Evolutionary conservation across 345 rosid genomes (phyloP), one percentile per base, ranked within the genome.

Genomic region (Populus tremula): DNA sequence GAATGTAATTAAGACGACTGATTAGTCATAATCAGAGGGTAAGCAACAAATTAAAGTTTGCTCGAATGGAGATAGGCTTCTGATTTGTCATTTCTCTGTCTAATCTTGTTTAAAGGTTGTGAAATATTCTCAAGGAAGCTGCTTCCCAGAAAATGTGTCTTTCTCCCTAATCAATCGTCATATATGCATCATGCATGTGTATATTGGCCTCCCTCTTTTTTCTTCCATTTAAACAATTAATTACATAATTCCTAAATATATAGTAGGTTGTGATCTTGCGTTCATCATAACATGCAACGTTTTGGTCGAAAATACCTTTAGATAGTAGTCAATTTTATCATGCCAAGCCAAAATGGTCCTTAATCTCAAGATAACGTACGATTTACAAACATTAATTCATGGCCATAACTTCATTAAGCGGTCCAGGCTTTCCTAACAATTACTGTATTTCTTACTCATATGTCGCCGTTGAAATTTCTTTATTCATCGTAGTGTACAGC

Each of bases 1-100:
- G 25, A 16, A 13, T 4, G 2, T 8, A 17, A 18, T n/a, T 59
- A 71, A 25, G 12, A 69, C 11, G 5, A 71, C 31, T 29, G 54
- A 64, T 74, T 65, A 31, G 77, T 74, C 70, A 39, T 39, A 45
- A 63, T 74, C 68, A 41, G 62, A 74, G 21, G 62, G 70, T 64
- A 43, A 62, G 35, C 0, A 70, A 31, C 17, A n/a, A 35, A 16
- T 21, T 65, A 36, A 63, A 74, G 14, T 35, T 73, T 29, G n/a
- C 39, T 10, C 43, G 10, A 64, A 65, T 38, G 63, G 39, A 56
- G 67, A 64, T 61, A 39, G 7, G 7, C 21, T 7, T 73, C 65
- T 18, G 41, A 14, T 29, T 13, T 64, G 20, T 20, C 70, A 64
- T 63, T 63, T 74, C 27, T 63, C 31, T 25, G 36, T 62, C 68